Percentiles rank a stretch among this genome's conserved stretches.
phyloP scores from a whole-genome alignment of 768 basidiomycete genomes.

The Harrya chromipes region DNA sequence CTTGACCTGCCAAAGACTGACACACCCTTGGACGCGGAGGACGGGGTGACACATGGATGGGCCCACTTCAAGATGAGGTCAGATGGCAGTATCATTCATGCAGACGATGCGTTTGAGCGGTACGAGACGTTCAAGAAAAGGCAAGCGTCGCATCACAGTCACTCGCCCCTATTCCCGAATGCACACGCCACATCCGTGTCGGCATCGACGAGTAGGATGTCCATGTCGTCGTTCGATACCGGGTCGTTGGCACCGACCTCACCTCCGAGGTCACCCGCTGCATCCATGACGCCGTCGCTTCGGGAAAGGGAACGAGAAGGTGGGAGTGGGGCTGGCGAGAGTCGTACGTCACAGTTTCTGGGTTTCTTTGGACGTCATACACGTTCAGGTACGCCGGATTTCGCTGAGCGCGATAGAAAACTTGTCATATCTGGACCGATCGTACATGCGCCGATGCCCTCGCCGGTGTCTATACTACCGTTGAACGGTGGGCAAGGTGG shows the following conservation, averaged over 20 bases:
- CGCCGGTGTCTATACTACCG: background rate
- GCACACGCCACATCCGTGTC: background rate
- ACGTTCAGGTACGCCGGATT: conserved; percentile 46
- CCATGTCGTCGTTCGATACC: conserved; percentile 59
- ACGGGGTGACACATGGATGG: background rate
- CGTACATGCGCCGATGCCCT: conserved; percentile 31
- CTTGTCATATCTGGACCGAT: conserved; percentile 72
- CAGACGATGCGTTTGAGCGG: conserved; percentile 86
- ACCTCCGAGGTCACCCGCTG: conserved; percentile 41
- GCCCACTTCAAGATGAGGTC: conserved; percentile 12
- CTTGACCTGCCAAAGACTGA: conserved; percentile 25
- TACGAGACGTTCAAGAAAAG: conserved; percentile 80
- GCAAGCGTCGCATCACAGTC: conserved; percentile 30
- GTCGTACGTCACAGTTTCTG: conserved; percentile 48
- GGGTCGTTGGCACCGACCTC: conserved; percentile 30
- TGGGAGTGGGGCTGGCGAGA: conserved; percentile 28
- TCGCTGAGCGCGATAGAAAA: conserved; percentile 37
- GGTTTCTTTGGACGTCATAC: conserved; percentile 56
- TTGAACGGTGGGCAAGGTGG: conserved; percentile 1
- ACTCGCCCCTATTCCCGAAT: conserved; percentile 7
- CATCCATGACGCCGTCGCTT: conserved; percentile 29
- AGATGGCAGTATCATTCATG: conserved; percentile 23
- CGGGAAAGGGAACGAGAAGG: conserved; percentile 22
- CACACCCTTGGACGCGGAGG: background rate
- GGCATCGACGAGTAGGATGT: conserved; percentile 44